Base-by-base conservation (phyloP, 495 filamentous ascomycete genomes). In the Apiosordaria backusii region DNA sequence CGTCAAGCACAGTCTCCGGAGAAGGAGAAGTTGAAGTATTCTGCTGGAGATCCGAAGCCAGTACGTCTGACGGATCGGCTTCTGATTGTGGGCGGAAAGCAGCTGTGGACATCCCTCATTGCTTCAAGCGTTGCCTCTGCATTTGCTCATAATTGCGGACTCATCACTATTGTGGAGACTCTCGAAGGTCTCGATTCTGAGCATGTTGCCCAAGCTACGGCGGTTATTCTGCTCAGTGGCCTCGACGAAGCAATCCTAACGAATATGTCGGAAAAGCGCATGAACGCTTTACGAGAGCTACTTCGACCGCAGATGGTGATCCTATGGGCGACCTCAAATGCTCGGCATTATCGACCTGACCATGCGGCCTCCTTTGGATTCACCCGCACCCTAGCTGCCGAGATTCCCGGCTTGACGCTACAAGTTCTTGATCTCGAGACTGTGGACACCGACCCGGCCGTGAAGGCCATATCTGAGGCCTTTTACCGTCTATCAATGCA, bases 361-460 rank as follows among this genome's bases (percentile, higher is more conserved):
- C 64, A 76, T 25, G 79, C 80, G 1, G 77, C 79, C 0, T 79
- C 76, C 2, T 74, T 82, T 13, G 80, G 80, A 0, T 81, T 83
- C 58, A 70, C 76, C 2, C 75, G 80, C 26, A 81, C 80, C 0
- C 60, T 82, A 50, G 66, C 70, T 0, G 80, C 79, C 7, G 80
- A 83, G 64, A 72, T 78, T 6, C 78, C 80, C 0, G 68, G 71
- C 13, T 64, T 83, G 25, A 65, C 45, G 1, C 50, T 83, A 18
- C 80, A 80, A 67, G 64, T 80, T 61, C 70, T 83, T 1, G 80
- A 83, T 57, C 65, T 82, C 19, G 79, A 77, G 9, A 55, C 64
- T 10, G 26, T 68, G 6, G 71, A 73, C 16, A 66, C 66, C 4
- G 13, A 1, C 0, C 50, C 63, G 0, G 69, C 73, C 0, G 66